Conservation (phyloP, 345 rosid species). For the Salix exigua region DNA sequence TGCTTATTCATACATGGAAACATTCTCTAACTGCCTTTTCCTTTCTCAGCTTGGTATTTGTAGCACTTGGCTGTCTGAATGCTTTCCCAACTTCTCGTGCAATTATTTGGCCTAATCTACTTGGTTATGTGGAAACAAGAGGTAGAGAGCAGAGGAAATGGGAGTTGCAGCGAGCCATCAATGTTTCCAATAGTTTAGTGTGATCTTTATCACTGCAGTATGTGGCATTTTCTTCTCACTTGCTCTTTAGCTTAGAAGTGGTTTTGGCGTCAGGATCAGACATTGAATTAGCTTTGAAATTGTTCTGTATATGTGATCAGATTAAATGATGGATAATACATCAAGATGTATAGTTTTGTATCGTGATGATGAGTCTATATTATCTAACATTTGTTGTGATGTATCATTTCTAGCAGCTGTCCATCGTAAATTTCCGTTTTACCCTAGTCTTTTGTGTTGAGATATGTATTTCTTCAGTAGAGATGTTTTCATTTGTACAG, state of each 20-base stretch:
- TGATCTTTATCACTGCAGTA: neutral
- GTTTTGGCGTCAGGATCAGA: constrained; percentile 6
- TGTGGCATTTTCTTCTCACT: constrained; percentile 2
- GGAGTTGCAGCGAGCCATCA: neutral
- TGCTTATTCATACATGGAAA: neutral
- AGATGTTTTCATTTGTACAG: neutral
- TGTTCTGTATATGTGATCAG: neutral
- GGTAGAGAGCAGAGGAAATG: neutral
- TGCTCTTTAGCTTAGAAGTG: neutral
- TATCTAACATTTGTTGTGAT: neutral
- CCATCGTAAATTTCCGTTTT: neutral
- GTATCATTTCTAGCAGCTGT: neutral
- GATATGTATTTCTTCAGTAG: neutral
- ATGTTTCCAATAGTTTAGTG: constrained; percentile 1
- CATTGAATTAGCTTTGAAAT: neutral
- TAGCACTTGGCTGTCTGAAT: constrained; percentile 14
- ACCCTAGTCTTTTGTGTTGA: neutral
- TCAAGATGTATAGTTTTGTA: neutral
- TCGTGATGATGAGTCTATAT: neutral
- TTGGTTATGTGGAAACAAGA: neutral
- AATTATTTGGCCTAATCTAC: neutral
- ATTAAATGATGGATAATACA: neutral
- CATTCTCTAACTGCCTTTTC: neutral
- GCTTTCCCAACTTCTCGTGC: neutral
- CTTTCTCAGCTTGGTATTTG: constrained; percentile 6